Base-by-base conservation (phyloP, 2,329 filamentous ascomycete genomes). In the Fusarium torreyae region DNA sequence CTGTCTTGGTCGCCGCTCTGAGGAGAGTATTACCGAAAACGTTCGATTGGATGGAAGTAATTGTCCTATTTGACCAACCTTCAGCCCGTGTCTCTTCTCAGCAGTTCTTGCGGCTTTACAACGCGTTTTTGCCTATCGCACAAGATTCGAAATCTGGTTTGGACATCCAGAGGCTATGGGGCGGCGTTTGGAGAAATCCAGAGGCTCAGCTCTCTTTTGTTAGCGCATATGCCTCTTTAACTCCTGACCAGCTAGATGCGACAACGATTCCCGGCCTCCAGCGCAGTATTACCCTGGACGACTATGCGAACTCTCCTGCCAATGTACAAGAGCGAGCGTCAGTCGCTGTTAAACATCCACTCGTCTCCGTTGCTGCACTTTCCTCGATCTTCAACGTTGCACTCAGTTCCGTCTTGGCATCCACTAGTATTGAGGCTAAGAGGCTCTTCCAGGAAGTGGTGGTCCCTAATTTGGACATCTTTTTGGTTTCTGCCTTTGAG, bases 131-230 rank as follows among this genome's bases (percentile, higher is more conserved):
- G 17, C 90, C 91, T 1, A 84, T 96, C 56, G 92, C 94, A 4
- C 82, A 82, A 54, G 84, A 86, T n/a, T 65, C 79, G 5, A 77
- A 74, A 24, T 73, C 69, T 15, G 73, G 75, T 20, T 89, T 98
- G 72, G 93, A 98, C 76, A 91, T 99, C 44, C 94, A 98, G 77
- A 87, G 86, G 39, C 84, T 99, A 22, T 98, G 96, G 94, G 94
- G 94, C 61, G 94, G 94, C 74, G 84, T 88, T 66, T 99, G 97
- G 95, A 89, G 91, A 66, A 89, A 97, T 71, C 88, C 92, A 15
- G 90, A 97, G 66, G 93, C 96, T 0, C 95, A 98, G 70, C 83
- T 99, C 36, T 97, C 94, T n/a, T 98, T 98, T 77, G 88, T 98
- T 55, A 91, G 92, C 68, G 94, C 94, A 18, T 98, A 95, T 77